Percentiles rank a stretch among this genome's conserved stretches.
Conservation (phyloP, 148 eudicot species). For the Silene uniflora region DNA sequence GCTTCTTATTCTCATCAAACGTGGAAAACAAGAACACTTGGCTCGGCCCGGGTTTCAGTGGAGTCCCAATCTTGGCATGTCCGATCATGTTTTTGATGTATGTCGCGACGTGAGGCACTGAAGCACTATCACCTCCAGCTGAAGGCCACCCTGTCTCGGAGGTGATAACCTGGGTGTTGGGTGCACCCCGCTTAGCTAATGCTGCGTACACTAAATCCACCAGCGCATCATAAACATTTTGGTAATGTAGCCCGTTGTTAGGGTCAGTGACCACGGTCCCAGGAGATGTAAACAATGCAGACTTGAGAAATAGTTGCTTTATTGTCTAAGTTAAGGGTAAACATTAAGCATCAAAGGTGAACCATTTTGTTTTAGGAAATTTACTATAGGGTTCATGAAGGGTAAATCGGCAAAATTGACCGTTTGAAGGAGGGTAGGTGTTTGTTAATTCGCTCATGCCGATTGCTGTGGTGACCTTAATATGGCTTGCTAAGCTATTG, state of each 20-base stretch:
- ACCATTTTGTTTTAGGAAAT: conserved; percentile 17
- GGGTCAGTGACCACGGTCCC: conserved; percentile 1
- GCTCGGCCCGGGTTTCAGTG: conserved; percentile 17
- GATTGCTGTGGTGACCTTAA: conserved; percentile 24
- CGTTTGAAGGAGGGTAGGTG: conserved; percentile 27
- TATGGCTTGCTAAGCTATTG: not conserved
- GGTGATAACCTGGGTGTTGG: conserved; percentile 21
- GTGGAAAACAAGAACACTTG: conserved; percentile 34
- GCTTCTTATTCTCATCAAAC: conserved; percentile 40
- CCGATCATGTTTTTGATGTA: conserved; percentile 26
- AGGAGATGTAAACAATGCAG: conserved; percentile 24
- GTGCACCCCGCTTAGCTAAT: conserved; percentile 24
- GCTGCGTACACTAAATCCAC: conserved; percentile 36
- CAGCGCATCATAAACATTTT: conserved; percentile 34
- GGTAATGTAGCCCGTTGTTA: conserved; percentile 16
- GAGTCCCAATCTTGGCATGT: conserved; percentile 28
- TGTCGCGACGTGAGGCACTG: conserved; percentile 21
- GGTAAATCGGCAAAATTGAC: conserved; percentile 18
- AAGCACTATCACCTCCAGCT: conserved; percentile 7
- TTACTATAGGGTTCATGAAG: conserved; percentile 21
- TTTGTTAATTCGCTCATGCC: not conserved
- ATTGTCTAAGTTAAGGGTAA: conserved; percentile 28
- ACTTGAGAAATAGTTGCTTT: not conserved
- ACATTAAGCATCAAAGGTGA: conserved; percentile 33
- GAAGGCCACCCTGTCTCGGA: conserved; percentile 27